These are phyloP conservation scores for Candida parachauliodes DNA, from an alignment of 805 yeast species.

Conservation along the genomic window DNA sequence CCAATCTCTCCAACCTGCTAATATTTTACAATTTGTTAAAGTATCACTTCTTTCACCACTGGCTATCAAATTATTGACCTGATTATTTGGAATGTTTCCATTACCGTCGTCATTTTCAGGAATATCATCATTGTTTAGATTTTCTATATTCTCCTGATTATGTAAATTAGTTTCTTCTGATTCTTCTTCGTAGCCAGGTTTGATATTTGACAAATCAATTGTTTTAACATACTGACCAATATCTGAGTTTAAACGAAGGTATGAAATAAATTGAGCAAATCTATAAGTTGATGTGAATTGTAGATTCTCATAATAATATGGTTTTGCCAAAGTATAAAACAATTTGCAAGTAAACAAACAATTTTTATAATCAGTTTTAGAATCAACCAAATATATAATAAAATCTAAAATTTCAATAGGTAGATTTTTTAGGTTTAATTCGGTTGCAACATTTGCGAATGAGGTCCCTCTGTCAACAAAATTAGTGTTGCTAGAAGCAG, in stretches of 20 bases:
- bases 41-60: slow-evolving; percentile 6
- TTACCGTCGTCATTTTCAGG: background rate
- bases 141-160: background rate
- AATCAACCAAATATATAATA: slow-evolving; percentile 34
- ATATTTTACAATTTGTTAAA: slow-evolving; percentile 24
- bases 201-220: slow-evolving; percentile 54
- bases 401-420: slow-evolving; percentile 43
- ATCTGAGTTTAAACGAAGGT: slow-evolving; percentile 51
- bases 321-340: slow-evolving; percentile 51
- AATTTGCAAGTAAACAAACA: slow-evolving; percentile 49
- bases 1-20: slow-evolving; percentile 94
- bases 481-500: background rate
- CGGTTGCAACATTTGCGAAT: slow-evolving; percentile 5
- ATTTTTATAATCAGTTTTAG: slow-evolving; percentile 31
- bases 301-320: slow-evolving; percentile 52
- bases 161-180: slow-evolving; percentile 10
- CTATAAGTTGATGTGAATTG: slow-evolving; percentile 68
- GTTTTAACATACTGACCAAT: slow-evolving; percentile 55
- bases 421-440: slow-evolving; percentile 23
- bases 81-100: slow-evolving; percentile 9
- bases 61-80: slow-evolving; percentile 9
- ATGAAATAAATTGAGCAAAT: slow-evolving; percentile 73
- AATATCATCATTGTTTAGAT: background rate
- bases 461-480: background rate
- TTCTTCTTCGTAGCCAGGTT: slow-evolving; percentile 29